Conservation (phyloP, 192 early-diverging fungal species). For the Helicostylum pulchrum region DNA sequence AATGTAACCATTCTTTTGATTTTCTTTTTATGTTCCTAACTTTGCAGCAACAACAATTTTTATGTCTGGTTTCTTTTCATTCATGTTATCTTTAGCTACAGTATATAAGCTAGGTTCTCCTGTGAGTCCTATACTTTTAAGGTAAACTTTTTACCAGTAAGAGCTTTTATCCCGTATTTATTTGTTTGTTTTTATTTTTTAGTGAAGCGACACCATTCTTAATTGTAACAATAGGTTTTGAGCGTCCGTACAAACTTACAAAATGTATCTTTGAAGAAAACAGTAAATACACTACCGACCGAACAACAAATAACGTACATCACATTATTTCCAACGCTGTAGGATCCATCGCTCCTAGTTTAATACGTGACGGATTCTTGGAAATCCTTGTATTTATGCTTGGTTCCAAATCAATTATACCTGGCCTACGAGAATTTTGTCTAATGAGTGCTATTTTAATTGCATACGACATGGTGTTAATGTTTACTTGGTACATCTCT, state of each 20-base stretch:
- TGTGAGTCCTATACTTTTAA: conserved; percentile 67
- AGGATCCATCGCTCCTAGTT: conserved; percentile 51
- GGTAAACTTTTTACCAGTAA: conserved; percentile 9
- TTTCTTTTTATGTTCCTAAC: too few relatives aligned
- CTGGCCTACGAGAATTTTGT: conserved; percentile 79
- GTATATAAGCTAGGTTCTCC: conserved; percentile 65
- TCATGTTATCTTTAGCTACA: conserved; percentile 67
- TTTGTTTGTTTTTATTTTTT: conserved; percentile 3
- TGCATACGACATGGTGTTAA: conserved; percentile 75
- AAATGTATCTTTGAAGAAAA: conserved; percentile 67
- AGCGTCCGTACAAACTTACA: conserved; percentile 79
- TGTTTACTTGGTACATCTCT: conserved; percentile 88
- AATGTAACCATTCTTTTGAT: too few relatives aligned
- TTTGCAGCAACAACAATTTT: conserved; percentile 60
- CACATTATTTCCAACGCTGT: conserved; percentile 60
- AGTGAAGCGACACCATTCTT: conserved; percentile 89
- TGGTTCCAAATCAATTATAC: conserved; percentile 72
- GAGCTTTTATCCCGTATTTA: too few relatives aligned
- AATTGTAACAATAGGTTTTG: conserved; percentile 87
- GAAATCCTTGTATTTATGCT: conserved; percentile 76
- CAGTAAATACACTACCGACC: conserved; percentile 20
- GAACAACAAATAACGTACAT: conserved; percentile 51
- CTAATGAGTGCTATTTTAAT: conserved; percentile 77
- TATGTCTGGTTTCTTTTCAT: conserved; percentile 70
- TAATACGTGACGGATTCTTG: conserved; percentile 76